Base-by-base conservation (phyloP, 2,329 filamentous ascomycete species). In the Venturia effusa region DNA sequence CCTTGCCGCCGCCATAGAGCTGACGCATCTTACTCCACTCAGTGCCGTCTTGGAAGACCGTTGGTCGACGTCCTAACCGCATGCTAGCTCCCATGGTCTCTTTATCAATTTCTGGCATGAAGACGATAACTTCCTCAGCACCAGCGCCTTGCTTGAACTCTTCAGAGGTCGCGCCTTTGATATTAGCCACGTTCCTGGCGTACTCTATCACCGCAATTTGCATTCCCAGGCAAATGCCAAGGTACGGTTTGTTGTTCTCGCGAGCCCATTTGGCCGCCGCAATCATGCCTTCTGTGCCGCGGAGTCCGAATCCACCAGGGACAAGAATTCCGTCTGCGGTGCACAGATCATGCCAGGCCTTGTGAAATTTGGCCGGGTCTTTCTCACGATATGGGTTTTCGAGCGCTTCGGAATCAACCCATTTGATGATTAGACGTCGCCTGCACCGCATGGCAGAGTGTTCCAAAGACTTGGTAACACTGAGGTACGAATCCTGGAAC, bases 171-270 rank as follows among this genome's bases (percentile, higher is more conserved):
- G 84, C 84, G 54, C 79, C 76, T 3, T 76, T 74, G 67, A 92
- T 81, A 34, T 83, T 84, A 75, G 86, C 89, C 0, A 93, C 79
- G 68, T 90, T 86, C 51, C 92, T 86, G 1, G 92, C 91, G 69
- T 86, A 90, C 75, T 97, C 92, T 68, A 97, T 88, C 59, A 96
- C 91, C 24, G 93, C 92, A 59, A 96, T 83, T 74, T 97, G 94
- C 87, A 96, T 91, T 64, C 92, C 92, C 27, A 97, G 80, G 73
- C 93, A 97, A 67, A 97, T 88, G 65, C 94, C 94, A 0, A 97
- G 82, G 77, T 88, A 97, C 1, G 92, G 92, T 3, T 84, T 84
- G 67, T 88, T 87, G 70, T 91, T 87, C 68, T 88, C 88, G 64
- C 94, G 87, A 1, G 93, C 92, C 87, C 89, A 97, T 67, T 87